A percentile compares a stretch with the other conserved stretches of the same genome.
Evolutionary conservation across 176 grass and related monocot species (phyloP).

Genomic region (Raddia distichophylla): DNA sequence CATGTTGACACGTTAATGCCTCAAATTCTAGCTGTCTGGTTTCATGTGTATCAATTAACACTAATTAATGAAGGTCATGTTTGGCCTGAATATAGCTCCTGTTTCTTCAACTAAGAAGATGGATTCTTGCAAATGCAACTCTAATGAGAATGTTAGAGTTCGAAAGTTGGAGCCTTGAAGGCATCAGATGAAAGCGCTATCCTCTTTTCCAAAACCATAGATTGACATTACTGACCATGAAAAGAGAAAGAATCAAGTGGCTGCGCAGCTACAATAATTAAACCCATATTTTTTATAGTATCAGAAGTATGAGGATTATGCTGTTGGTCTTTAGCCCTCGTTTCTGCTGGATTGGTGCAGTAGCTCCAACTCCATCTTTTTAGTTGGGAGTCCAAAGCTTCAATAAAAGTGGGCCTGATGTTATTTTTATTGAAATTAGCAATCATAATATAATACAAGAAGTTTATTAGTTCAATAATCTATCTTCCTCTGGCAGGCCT

Average conservation of each 20-base stretch:
- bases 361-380: background rate
- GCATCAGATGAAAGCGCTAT: slow-evolving; percentile 11
- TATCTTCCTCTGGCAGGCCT: slow-evolving; percentile 66
- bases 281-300: slow-evolving; percentile 1
- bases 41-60: background rate
- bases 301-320: slow-evolving; percentile 8
- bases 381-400: slow-evolving; percentile 10
- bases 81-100: slow-evolving; percentile 1
- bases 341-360: slow-evolving; percentile 28
- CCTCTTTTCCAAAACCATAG: background rate
- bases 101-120: background rate
- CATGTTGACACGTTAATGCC: background rate
- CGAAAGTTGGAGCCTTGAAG: slow-evolving; percentile 18
- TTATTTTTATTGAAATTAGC: slow-evolving; percentile 25
- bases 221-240: background rate
- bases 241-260: slow-evolving; percentile 12
- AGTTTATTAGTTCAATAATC: slow-evolving; percentile 32
- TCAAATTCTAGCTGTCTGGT: slow-evolving; percentile 32
- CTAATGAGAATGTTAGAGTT: background rate
- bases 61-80: slow-evolving; percentile 1
- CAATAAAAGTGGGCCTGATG: slow-evolving; percentile 1
- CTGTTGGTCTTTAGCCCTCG: slow-evolving; percentile 13
- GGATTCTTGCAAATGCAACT: background rate
- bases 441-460: slow-evolving; percentile 15
- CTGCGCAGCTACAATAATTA: slow-evolving; percentile 18